A percentile compares a stretch with the other conserved stretches of the same genome.
Conservation (phyloP, 2,329 filamentous ascomycete genomes). For the Fonsecaea monophora region DNA sequence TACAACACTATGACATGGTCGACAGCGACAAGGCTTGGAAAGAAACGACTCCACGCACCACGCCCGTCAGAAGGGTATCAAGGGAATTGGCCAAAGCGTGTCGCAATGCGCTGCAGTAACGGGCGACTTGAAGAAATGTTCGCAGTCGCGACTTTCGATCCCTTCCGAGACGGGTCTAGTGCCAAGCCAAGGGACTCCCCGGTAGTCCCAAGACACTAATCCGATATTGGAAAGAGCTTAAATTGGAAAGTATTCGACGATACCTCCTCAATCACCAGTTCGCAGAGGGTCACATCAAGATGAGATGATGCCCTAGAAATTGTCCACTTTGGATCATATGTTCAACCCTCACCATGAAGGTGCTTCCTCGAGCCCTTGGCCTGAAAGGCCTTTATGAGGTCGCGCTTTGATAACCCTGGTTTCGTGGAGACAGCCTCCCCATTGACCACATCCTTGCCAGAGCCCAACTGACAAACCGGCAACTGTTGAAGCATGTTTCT, state of each 20-base stretch:
- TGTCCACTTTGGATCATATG: too few relatives aligned
- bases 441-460: too few relatives aligned
- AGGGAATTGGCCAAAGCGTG: neutral
- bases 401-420: too few relatives aligned
- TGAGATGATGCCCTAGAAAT: too few relatives aligned
- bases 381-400: too few relatives aligned
- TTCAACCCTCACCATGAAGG: too few relatives aligned
- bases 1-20: conserved; percentile 28
- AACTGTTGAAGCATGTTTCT: too few relatives aligned
- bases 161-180: conserved; percentile 5
- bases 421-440: too few relatives aligned
- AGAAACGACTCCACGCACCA: neutral
- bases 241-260: neutral
- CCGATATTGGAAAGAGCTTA: neutral
- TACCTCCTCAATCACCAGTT: too few relatives aligned
- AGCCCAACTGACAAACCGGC: too few relatives aligned
- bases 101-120: neutral
- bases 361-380: too few relatives aligned
- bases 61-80: neutral
- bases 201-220: neutral
- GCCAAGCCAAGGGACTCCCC: neutral
- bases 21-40: neutral
- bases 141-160: conserved; percentile 5
- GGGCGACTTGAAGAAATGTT: neutral
- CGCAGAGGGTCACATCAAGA: too few relatives aligned